Evolutionary conservation across 768 basidiomycete species (phyloP).

Genomic region (Harrya chromipes): DNA sequence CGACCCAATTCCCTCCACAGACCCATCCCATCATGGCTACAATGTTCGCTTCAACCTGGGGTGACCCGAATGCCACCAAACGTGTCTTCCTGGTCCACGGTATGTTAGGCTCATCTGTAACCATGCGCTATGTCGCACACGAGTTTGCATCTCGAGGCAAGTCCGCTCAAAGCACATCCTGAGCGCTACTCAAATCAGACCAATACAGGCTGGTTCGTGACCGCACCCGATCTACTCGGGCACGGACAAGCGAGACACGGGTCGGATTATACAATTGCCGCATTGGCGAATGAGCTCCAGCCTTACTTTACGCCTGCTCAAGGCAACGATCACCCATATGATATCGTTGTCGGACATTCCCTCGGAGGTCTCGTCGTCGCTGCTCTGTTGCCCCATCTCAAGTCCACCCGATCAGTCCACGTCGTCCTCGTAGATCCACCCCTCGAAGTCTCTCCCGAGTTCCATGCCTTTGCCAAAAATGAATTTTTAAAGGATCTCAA

Average conservation of each 20-base stretch:
- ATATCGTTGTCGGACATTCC: constrained; percentile 21
- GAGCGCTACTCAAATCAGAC: too few species aligned
- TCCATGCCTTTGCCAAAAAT: neutral
- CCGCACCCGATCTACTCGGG: constrained; percentile 23
- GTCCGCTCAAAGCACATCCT: neutral
- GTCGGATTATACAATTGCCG: constrained; percentile 12
- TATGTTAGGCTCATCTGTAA: constrained; percentile 9
- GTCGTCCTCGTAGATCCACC: constrained; percentile 24
- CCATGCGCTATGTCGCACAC: constrained; percentile 15
- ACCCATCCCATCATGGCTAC: neutral
- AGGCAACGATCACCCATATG: neutral
- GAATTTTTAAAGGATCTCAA: neutral
- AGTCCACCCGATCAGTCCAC: neutral
- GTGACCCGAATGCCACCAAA: constrained; percentile 14
- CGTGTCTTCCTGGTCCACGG: constrained; percentile 22
- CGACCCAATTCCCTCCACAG: too few species aligned
- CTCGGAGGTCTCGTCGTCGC: constrained; percentile 17
- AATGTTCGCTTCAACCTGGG: constrained; percentile 16
- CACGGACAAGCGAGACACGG: constrained; percentile 12
- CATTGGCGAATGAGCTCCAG: constrained; percentile 10
- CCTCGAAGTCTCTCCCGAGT: neutral
- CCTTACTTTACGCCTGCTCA: constrained; percentile 5
- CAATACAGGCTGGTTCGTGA: constrained; percentile 21
- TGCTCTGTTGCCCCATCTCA: constrained; percentile 14
- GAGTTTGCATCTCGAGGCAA: constrained; percentile 17